phyloP scores from a whole-genome alignment of 441 rosid species.

The Manihot esculenta region DNA sequence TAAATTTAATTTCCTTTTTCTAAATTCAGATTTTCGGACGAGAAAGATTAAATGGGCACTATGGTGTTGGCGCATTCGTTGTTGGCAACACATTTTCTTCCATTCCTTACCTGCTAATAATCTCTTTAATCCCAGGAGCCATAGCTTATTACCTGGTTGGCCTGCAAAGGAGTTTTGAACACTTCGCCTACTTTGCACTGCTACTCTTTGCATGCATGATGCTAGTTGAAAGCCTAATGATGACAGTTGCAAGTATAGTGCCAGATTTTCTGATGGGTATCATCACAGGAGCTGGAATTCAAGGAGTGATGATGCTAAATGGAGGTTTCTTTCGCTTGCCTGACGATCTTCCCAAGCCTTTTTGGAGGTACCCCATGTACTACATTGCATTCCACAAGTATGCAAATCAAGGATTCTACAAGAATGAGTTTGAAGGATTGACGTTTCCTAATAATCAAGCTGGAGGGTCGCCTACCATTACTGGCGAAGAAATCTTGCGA shows the following conservation, averaged over 20 bases:
- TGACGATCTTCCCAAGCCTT: constrained; percentile 38
- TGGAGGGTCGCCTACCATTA: constrained; percentile 23
- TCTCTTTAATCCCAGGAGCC: constrained; percentile 43
- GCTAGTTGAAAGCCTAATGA: constrained; percentile 53
- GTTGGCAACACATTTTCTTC: constrained; percentile 45
- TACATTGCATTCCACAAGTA: constrained; percentile 46
- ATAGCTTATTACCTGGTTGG: constrained; percentile 43
- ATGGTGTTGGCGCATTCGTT: constrained; percentile 41
- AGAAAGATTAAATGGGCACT: constrained; percentile 50
- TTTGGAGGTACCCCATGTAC: constrained; percentile 44
- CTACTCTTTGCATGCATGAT: constrained; percentile 35
- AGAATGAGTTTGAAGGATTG: constrained; percentile 46
- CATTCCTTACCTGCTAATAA: constrained; percentile 35
- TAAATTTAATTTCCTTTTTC: background rate
- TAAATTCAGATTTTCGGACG: constrained; percentile 31
- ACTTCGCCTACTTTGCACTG: constrained; percentile 32
- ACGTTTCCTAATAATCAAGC: constrained; percentile 36
- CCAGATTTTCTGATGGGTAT: constrained; percentile 50
- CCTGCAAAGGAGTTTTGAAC: constrained; percentile 36
- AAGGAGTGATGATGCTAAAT: constrained; percentile 45
- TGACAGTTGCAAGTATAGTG: constrained; percentile 44
- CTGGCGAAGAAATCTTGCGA: constrained; percentile 38
- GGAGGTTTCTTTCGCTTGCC: constrained; percentile 47
- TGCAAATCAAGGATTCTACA: constrained; percentile 46
- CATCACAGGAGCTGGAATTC: constrained; percentile 43